Evolutionary conservation across 1,139 yeast genomes (phyloP).

Genomic region (Scheffersomyces titani): DNA sequence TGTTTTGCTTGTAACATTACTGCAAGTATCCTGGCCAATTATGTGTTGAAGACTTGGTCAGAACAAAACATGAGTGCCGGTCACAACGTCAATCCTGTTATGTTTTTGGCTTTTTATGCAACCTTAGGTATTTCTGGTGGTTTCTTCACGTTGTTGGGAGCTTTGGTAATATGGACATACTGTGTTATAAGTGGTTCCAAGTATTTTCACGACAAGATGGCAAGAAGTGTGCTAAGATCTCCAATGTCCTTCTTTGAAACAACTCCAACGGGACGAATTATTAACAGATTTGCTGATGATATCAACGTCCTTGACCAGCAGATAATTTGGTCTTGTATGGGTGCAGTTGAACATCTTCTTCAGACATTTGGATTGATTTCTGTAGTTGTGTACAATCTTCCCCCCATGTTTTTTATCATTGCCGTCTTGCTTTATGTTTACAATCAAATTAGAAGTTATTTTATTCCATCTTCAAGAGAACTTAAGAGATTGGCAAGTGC

Average conservation of each 20-base stretch:
- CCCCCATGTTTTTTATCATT: slow-evolving; percentile 33
- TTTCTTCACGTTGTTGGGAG: slow-evolving; percentile 26
- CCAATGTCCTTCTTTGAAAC: slow-evolving; percentile 50
- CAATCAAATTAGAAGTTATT: slow-evolving; percentile 29
- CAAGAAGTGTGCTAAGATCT: slow-evolving; percentile 35
- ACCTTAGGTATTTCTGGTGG: slow-evolving; percentile 29
- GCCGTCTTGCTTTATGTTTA: slow-evolving; percentile 23
- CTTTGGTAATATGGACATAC: slow-evolving; percentile 33
- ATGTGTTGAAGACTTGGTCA: slow-evolving; percentile 41
- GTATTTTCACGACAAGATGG: slow-evolving; percentile 41
- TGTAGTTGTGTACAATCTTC: slow-evolving; percentile 33
- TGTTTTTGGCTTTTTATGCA: slow-evolving; percentile 28
- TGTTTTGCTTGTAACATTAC: slow-evolving; percentile 22
- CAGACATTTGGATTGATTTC: slow-evolving; percentile 25
- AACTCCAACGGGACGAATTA: slow-evolving; percentile 43
- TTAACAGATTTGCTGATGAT: slow-evolving; percentile 43
- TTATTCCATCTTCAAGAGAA: slow-evolving; percentile 40
- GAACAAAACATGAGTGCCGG: slow-evolving; percentile 30
- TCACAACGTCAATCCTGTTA: slow-evolving; percentile 22
- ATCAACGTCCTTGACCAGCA: slow-evolving; percentile 34
- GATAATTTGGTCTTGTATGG: slow-evolving; percentile 32
- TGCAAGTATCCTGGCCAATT: slow-evolving; percentile 28
- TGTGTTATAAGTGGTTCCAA: slow-evolving; percentile 35
- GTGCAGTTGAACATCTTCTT: slow-evolving; percentile 23
- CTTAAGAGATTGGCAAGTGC: slow-evolving; percentile 36